Base-by-base conservation (phyloP, 2,329 filamentous ascomycete genomes). In the Niveomyces coronatus region DNA sequence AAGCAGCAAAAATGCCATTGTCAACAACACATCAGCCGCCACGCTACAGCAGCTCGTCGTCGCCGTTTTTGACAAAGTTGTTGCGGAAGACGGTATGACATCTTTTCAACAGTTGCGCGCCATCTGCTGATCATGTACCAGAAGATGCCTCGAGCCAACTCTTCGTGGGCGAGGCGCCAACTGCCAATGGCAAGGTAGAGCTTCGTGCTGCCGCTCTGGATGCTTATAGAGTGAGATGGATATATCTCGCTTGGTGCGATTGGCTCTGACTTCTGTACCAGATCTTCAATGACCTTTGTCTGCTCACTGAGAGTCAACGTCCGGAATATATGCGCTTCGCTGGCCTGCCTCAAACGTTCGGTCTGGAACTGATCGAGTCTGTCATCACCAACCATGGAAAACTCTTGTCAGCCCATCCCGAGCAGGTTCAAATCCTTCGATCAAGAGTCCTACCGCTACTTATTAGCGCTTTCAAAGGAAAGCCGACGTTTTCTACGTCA, bases 21-120 rank as follows among this genome's bases (percentile, higher is more conserved):
- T 98, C 49, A 93, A 89, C 54, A 93, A 93, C 50, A 96, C 93
- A 1, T 91, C 91, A 9, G 86, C 89, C 18, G 91, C 91, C n/a
- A 96, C 91, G 3, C 66, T 98, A 38, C 89, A 95, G 60, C 91
- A 96, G 58, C 73, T 98, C 11, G 80, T 96, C 7, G 85, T 91
- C 22, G 82, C 85, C 1, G 83, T 94, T 0, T 96, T 95, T 59
- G 91, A 96, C 56, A 91, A 93, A 56, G 86, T 95, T 2, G 74
- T 79, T 1, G 65, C 67, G 5, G 87, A 95, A 64, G 87, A 95
- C 55, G 79, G 79, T 82, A 61, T 56, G 75, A 68, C 10, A 34
- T 15, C 31, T 19, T n/a, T 18, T 17, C 1, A 9, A 13, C 2
- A 10, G 15, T n/a, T 2, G 16, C 2, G 30, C 5, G 11, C 16